Evolutionary conservation across 1,284 basidiomycete genomes (phyloP), one percentile per base, ranked within the genome.

Genomic region (Porodaedalea pini): DNA sequence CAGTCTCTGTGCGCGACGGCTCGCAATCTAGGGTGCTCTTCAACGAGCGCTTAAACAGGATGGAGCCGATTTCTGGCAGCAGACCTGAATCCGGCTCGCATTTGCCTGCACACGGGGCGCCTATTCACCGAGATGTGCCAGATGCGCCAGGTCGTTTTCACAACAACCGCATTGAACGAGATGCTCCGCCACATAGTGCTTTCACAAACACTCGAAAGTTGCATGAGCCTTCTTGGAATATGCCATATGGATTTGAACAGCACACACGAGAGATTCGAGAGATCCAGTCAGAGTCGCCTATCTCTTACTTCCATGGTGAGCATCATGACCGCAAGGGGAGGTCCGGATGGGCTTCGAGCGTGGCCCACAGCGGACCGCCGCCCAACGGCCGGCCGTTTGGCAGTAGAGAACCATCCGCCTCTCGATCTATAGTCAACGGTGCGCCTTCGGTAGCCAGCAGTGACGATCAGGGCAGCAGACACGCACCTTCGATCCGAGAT

Each of bases 11-110:
- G 15, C 51, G 61, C 43, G 61, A 64, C 7, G 74, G 77, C 62
- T 82, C 84, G 51, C 71, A 68, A 15, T 73, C 75, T n/a, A 70
- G 89, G 27, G 85, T 88, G 0, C 74, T 96, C n/a, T 96, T 94
- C 76, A 95, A 96, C 65, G 93, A 94, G 65, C 83, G 86, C 6
- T 92, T 86, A 8, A 95, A 94, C 68, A 80, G 85, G 55, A 71
- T 94, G 56, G 93, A 95, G 70, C 87, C 87, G 41, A 59, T 54
- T 48, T 63, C 58, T 47, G 55, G 53, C 50, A 54, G 19, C 53
- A 59, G 56, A 57, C 29, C 57, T 37, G 29, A 11, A 7, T 6
- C 36, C 17, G 39, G 49, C 15, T 25, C 49, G 13, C 88, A 86
- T 64, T 80, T 74, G 56, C 79, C 74, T 61, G 51, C 69, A 40